Evolutionary conservation across 768 basidiomycete species (phyloP).

Genomic region (Royoungia palumana): DNA sequence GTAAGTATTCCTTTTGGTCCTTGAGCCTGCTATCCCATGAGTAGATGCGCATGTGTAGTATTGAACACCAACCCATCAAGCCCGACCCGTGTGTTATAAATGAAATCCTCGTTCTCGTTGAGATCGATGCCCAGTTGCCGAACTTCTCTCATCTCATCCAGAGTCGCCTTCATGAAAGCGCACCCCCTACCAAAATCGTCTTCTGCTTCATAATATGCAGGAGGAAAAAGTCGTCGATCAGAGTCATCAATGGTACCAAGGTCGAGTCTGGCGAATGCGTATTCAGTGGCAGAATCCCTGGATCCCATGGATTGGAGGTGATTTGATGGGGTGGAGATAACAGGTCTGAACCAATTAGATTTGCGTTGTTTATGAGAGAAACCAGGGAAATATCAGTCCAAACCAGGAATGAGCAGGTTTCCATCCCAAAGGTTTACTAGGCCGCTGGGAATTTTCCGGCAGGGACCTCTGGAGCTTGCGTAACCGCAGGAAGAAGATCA

Average conservation of each 20-base stretch:
- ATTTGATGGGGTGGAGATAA: not conserved
- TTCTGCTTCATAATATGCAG: not conserved
- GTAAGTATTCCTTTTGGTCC: not conserved
- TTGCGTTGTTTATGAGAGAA: not conserved
- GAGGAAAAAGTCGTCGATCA: not conserved
- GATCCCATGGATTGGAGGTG: not conserved
- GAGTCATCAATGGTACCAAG: not conserved
- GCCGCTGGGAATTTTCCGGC: no score
- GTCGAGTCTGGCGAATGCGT: not conserved
- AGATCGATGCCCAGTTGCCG: not conserved
- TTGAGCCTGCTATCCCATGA: not conserved
- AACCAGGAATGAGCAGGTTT: no score
- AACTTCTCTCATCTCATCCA: constrained; percentile 5
- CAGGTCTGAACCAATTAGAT: not conserved
- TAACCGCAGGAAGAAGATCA: no score
- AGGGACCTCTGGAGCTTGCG: no score
- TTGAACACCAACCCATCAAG: constrained; percentile 1
- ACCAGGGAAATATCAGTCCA: no score
- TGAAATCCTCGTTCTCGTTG: not conserved
- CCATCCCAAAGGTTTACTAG: no score
- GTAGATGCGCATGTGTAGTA: no score
- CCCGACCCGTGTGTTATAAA: not conserved
- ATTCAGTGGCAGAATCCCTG: not conserved
- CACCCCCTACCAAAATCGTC: not conserved
- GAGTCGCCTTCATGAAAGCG: constrained; percentile 1